Evolutionary conservation across 768 basidiomycete genomes (phyloP).

Genomic region (Galerina sulciceps): DNA sequence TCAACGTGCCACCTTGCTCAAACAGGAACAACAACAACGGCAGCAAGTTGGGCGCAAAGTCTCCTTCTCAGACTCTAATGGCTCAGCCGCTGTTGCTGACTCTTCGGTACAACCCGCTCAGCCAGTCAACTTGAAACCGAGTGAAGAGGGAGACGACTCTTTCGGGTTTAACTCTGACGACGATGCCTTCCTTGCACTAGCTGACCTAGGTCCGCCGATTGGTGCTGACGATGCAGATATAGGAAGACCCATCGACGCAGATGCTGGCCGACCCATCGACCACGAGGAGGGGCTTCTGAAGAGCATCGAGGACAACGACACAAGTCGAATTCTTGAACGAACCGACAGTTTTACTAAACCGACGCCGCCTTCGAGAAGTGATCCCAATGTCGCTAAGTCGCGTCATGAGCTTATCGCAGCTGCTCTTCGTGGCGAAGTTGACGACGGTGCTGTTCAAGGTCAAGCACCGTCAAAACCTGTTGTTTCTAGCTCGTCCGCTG

Average conservation of each 20-base stretch:
- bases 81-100: conserved; percentile 8
- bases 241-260: conserved; percentile 48
- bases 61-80: conserved; percentile 12
- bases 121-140: not conserved
- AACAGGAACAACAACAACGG: conserved; percentile 8
- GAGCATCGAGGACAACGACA: conserved; percentile 20
- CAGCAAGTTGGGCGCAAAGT: conserved; percentile 14
- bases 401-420: conserved; percentile 24
- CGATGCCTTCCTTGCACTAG: conserved; percentile 62
- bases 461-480: not conserved
- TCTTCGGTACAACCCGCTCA: conserved; percentile 1
- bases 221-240: conserved; percentile 43
- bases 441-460: not conserved
- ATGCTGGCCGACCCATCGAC: conserved; percentile 44
- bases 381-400: not conserved
- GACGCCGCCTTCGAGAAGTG: not conserved
- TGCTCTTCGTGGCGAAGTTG: conserved; percentile 11
- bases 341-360: not conserved
- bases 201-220: conserved; percentile 51
- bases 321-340: not conserved
- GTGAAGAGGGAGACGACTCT: conserved; percentile 37
- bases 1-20: conserved; percentile 11
- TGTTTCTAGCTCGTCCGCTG: not conserved
- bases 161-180: conserved; percentile 68
- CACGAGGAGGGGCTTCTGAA: conserved; percentile 39